Conservation (phyloP, 2,329 filamentous ascomycete species). For the Colletotrichum sp. region DNA sequence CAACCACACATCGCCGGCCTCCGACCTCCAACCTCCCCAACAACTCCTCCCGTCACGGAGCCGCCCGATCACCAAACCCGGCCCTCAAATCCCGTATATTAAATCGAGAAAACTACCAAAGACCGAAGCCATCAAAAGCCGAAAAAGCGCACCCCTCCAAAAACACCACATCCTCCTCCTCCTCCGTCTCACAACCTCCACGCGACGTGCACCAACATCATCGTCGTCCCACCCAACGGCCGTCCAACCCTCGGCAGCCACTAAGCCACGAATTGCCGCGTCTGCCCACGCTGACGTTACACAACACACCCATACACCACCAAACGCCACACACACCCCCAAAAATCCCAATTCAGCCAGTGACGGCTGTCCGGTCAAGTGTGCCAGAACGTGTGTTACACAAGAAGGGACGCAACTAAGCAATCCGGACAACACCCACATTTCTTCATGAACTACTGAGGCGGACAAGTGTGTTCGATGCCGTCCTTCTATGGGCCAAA, state of each 20-base stretch:
- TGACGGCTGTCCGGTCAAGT: neutral
- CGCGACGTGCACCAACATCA: neutral
- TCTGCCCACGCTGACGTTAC: constrained; percentile 12
- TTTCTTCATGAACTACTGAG: neutral
- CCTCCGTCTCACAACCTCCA: neutral
- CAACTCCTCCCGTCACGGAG: neutral
- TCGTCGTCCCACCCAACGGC: neutral
- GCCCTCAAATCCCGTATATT: neutral
- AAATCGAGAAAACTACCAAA: neutral
- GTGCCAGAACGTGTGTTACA: neutral
- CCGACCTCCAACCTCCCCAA: neutral
- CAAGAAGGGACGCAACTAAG: neutral
- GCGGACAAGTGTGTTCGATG: neutral
- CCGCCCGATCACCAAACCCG: neutral
- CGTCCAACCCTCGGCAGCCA: neutral
- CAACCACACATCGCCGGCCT: neutral
- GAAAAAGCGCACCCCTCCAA: neutral
- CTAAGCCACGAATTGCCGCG: constrained; percentile 11
- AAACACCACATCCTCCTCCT: neutral
- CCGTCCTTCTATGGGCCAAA: neutral
- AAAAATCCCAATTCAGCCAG: neutral
- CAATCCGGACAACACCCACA: neutral
- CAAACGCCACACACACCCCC: neutral
- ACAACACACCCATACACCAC: neutral
- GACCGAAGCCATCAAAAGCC: neutral